Evolutionary conservation across 78 protist species (phyloP).

Genomic region (Dictyostelium capitatum): DNA sequence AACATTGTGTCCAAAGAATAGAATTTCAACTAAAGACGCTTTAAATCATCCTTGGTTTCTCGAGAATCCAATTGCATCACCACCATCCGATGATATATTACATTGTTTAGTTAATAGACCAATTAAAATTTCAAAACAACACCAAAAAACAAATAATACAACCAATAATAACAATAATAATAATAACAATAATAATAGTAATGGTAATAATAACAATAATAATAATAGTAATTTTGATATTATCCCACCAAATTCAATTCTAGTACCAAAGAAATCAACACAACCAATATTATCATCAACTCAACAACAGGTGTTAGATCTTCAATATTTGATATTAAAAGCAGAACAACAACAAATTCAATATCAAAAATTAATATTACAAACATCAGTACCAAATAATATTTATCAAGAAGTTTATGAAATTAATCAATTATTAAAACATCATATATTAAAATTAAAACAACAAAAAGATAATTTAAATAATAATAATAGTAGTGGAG

Average conservation of each 20-base stretch:
- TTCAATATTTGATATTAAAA: slow-evolving; percentile 11
- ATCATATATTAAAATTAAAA: neutral
- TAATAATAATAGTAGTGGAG: neutral
- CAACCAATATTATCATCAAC: neutral
- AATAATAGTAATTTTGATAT: neutral
- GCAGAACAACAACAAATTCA: slow-evolving; percentile 15
- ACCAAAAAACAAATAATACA: slow-evolving; percentile 7
- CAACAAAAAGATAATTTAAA: neutral
- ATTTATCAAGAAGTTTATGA: neutral
- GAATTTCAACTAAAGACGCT: slow-evolving; percentile 38
- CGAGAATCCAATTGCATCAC: slow-evolving; percentile 21
- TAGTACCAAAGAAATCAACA: neutral
- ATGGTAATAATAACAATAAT: neutral
- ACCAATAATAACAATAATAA: neutral
- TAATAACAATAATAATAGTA: neutral
- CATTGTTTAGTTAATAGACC: slow-evolving; percentile 33
- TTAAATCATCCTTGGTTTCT: slow-evolving; percentile 90
- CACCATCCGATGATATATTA: slow-evolving; percentile 21
- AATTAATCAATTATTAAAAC: slow-evolving; percentile 1
- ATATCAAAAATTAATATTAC: slow-evolving; percentile 1
- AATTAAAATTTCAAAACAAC: slow-evolving; percentile 10
- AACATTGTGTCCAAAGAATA: slow-evolving; percentile 22
- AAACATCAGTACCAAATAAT: neutral
- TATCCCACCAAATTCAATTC: neutral
- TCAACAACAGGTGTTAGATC: neutral